Conservation (phyloP, 805 yeast species). For the Wickerhamiella parazyma region DNA sequence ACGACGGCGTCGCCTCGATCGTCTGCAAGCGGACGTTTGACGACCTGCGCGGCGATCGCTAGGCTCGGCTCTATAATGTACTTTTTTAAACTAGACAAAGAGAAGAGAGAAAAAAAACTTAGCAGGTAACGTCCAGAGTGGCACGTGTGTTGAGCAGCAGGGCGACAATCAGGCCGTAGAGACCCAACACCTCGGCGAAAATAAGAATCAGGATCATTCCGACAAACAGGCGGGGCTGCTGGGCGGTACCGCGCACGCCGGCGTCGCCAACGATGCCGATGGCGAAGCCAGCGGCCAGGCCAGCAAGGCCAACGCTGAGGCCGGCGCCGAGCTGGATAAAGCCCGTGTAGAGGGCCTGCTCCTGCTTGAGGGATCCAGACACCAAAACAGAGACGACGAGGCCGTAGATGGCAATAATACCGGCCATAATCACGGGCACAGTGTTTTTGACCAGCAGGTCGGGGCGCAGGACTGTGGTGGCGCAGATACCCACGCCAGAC, state of each 20-base stretch:
- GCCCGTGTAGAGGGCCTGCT: slow-evolving; percentile 90
- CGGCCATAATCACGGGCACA: slow-evolving; percentile 98
- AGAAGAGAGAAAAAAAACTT: not conserved
- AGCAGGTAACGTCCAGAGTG: slow-evolving; percentile 25
- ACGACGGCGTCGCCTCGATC: not conserved
- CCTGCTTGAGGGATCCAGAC: slow-evolving; percentile 75
- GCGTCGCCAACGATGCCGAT: slow-evolving; percentile 99
- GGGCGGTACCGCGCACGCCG: slow-evolving; percentile 97
- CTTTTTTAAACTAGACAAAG: no score
- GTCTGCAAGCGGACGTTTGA: not conserved
- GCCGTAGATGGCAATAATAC: slow-evolving; percentile 98
- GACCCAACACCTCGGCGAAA: slow-evolving; percentile 98
- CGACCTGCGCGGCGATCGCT: no score
- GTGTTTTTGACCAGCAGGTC: slow-evolving; percentile 85
- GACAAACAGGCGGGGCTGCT: slow-evolving; percentile 95
- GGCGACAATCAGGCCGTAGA: slow-evolving; percentile 97
- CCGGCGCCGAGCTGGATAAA: slow-evolving; percentile 98
- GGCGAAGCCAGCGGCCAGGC: slow-evolving; percentile 97
- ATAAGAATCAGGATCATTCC: slow-evolving; percentile 97
- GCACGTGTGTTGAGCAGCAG: slow-evolving; percentile 96
- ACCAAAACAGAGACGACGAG: slow-evolving; percentile 91
- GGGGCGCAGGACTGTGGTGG: slow-evolving; percentile 94
- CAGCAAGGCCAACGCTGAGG: slow-evolving; percentile 89
- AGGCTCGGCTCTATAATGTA: no score
- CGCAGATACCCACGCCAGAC: slow-evolving; percentile 98